Conservation (phyloP, 2,329 filamentous ascomycete species). For the Claviceps sp. region DNA sequence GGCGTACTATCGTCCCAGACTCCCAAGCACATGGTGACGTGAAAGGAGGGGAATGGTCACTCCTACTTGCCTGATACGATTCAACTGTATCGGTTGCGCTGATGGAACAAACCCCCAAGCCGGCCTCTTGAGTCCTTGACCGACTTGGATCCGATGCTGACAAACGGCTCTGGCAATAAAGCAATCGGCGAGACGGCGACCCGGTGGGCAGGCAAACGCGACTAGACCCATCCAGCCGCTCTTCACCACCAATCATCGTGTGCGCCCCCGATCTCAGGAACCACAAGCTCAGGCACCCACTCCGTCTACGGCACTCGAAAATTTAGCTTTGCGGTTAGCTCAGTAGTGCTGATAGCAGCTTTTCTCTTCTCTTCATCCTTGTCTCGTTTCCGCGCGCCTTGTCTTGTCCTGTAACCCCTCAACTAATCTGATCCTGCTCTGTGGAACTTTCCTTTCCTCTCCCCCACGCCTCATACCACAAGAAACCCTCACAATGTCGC, state of each 20-base stretch:
- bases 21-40: too few species aligned
- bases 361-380: neutral
- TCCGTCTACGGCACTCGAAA: constrained; percentile 2
- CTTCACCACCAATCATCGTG: constrained; percentile 1
- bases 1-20: too few species aligned
- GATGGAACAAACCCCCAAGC: neutral
- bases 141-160: neutral
- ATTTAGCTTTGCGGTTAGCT: constrained; percentile 4
- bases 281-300: constrained; percentile 2
- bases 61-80: neutral
- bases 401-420: neutral
- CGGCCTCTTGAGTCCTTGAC: neutral
- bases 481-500: constrained; percentile 40
- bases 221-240: neutral
- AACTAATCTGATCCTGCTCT: neutral
- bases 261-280: constrained; percentile 9
- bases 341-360: neutral
- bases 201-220: neutral
- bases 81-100: neutral
- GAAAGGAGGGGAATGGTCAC: too few species aligned
- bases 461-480: neutral
- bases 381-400: neutral
- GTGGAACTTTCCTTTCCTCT: neutral
- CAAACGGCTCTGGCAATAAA: neutral
- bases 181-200: neutral